Conservation (phyloP, 768 basidiomycete species). For the Lactarius hatsudake region DNA sequence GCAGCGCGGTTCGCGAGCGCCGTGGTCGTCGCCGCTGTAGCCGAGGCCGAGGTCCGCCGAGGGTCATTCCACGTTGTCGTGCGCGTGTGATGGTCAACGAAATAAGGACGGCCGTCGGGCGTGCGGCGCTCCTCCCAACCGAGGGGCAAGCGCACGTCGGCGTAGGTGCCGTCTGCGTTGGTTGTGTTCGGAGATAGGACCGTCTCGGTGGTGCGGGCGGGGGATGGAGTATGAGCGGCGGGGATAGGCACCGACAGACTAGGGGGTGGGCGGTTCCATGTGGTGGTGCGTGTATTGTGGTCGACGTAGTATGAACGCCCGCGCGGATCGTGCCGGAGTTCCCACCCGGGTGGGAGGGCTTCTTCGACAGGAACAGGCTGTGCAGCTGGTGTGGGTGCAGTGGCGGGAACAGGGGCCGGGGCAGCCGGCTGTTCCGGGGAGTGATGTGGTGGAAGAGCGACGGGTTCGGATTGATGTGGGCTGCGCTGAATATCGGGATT, state of each 20-base stretch:
- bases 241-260: slow-evolving; percentile 26
- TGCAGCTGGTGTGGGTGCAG: slow-evolving; percentile 30
- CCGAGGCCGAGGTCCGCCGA: slow-evolving; percentile 53
- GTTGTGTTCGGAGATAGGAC: slow-evolving; percentile 24
- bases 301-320: slow-evolving; percentile 84
- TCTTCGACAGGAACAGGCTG: slow-evolving; percentile 45
- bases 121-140: slow-evolving; percentile 94
- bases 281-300: slow-evolving; percentile 76
- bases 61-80: slow-evolving; percentile 94
- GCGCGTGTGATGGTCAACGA: slow-evolving; percentile 74
- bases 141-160: slow-evolving; percentile 71
- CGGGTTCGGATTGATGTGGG: slow-evolving; percentile 11
- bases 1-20: slow-evolving; percentile 41
- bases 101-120: slow-evolving; percentile 78
- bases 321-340: slow-evolving; percentile 70
- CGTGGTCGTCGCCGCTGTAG: slow-evolving; percentile 44
- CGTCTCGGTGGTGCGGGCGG: neutral
- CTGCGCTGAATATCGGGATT: slow-evolving; percentile 30
- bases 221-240: slow-evolving; percentile 31
- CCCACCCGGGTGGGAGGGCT: slow-evolving; percentile 78
- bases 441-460: slow-evolving; percentile 6
- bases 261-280: slow-evolving; percentile 64
- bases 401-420: slow-evolving; percentile 7
- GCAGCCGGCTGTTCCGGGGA: slow-evolving; percentile 7
- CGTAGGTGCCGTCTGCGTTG: slow-evolving; percentile 39